Evolutionary conservation across 306 rosid genomes (phyloP), one percentile per base, ranked within the genome.

Genomic region (Quercus mongolica): DNA sequence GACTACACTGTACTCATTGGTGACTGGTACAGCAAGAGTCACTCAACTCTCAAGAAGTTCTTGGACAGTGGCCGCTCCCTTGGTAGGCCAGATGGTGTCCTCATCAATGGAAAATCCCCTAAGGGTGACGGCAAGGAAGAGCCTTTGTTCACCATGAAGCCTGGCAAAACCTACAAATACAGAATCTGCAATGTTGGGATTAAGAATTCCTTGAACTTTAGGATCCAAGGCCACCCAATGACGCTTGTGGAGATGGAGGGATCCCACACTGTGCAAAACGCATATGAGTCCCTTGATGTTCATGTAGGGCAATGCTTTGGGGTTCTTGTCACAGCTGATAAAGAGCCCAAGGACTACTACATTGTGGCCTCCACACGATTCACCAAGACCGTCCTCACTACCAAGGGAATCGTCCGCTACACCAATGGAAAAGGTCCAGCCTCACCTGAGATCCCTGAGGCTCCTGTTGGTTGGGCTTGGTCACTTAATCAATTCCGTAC

Each of bases 401-500:
- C 81, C 0, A 94, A 92, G 44, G 93, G 88, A 1, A 83, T 93
- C n/a, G 41, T 93, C 0, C 85, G 90, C 1, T 91, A 93, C 71
- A 49, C 77, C 20, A 72, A 71, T 35, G 92, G 94, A 0, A 88
- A 90, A 8, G 91, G 87, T 3, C 93, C 90, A 0, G 92, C 94
- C 4, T 69, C 87, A 8, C 84, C 92, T 0, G 92, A 87, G 2
- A 17, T 92, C 6, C 86, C 90, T 0, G 83, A 75, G 14, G 91
- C 91, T 3, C 99, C 97, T 0, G 85, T 70, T 1, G 99, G 99
- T 7, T 91, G 97, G 97, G 97, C 95, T 1, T 92, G 97, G 98
- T 94, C 97, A 23, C 90, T 94, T 11, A 92, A 94, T 49, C 98
- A 94, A 56, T 94, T 88, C 51, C 89, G 94, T 4, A 80, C 98